A percentile compares a stretch with the other conserved stretches of the same genome.
phyloP scores from a whole-genome alignment of 2,329 filamentous ascomycete genomes.

The Aspergillus sp. region DNA sequence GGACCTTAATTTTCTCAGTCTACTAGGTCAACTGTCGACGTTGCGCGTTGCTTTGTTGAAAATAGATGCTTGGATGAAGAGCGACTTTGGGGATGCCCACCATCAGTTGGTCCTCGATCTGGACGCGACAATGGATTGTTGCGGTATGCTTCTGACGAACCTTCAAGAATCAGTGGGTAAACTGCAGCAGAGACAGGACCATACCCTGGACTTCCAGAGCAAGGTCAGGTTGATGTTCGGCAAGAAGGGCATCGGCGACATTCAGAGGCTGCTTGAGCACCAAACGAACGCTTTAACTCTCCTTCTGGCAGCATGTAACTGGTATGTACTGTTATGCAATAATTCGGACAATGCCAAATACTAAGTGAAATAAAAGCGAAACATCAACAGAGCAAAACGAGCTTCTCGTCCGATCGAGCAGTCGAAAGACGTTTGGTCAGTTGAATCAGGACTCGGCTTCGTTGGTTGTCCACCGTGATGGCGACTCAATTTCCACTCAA shows the following conservation, averaged over 20 bases:
- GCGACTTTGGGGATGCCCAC: neutral
- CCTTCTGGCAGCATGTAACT: slow-evolving; percentile 1
- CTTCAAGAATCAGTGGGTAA: neutral
- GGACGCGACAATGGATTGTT: slow-evolving; percentile 1
- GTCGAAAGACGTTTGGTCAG: neutral
- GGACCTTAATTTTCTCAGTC: neutral
- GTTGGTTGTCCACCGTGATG: neutral
- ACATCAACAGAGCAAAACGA: neutral
- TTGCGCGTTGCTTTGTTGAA: neutral
- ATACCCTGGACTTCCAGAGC: neutral
- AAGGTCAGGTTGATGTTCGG: neutral
- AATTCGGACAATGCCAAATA: neutral
- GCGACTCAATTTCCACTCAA: neutral
- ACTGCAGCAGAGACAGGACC: neutral
- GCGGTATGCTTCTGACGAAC: neutral
- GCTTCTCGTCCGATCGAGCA: neutral
- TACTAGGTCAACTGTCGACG: neutral
- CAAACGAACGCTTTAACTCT: slow-evolving; percentile 4
- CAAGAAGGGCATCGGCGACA: neutral
- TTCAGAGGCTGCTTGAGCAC: slow-evolving; percentile 2
- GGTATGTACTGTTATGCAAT: neutral
- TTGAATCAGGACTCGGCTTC: neutral
- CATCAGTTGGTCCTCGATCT: slow-evolving; percentile 3
- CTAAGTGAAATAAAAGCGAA: neutral
- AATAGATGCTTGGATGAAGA: neutral